Evolutionary conservation across 1,284 basidiomycete genomes (phyloP), one percentile per base, ranked within the genome.

Genomic region (Athelia sp.): DNA sequence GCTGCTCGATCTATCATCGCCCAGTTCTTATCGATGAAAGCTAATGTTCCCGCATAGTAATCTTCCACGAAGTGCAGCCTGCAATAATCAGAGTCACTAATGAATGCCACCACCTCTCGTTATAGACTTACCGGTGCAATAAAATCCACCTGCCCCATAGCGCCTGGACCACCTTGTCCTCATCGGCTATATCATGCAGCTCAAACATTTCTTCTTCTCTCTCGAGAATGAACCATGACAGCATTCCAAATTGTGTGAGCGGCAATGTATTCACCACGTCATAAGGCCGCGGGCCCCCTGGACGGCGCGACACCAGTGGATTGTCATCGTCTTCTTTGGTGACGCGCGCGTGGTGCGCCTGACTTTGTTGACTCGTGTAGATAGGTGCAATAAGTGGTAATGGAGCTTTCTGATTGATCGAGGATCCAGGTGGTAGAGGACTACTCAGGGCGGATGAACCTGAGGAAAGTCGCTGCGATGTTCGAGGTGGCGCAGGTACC

Each of bases 71-170:
- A 87, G 17, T 51, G 58, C 31, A 70, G 68, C 47, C 79, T 84
- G 38, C 6, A 38, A 42, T 29, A 24, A 21, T 13, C 18, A 24
- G 45, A 50, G 26, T 36, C 3, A 51, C n/a, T n/a, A 18, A 52
- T 47, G 18, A 11, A 11, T 21, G 35, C n/a, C 24, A 36, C 23
- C 40, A 42, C 21, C 11, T 24, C n/a, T 23, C 21, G 19, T 43
- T 50, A 15, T 32, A 19, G 3, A 49, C 70, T 52, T 49, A 84
- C 85, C 79, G 64, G 56, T 87, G 75, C 31, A 83, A 62, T 46
- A 81, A 65, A 2, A 87, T 84, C 86, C 85, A 90, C 49, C 87
- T 63, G 18, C 71, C 76, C 87, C 87, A 89, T 8, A 90, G 64
- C 2, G 85, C 84, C 50, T 81, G 76, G 71, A 90, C 83, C 3